phyloP scores from a whole-genome alignment of 208 protist genomes.

The Crithidia expoeki region DNA sequence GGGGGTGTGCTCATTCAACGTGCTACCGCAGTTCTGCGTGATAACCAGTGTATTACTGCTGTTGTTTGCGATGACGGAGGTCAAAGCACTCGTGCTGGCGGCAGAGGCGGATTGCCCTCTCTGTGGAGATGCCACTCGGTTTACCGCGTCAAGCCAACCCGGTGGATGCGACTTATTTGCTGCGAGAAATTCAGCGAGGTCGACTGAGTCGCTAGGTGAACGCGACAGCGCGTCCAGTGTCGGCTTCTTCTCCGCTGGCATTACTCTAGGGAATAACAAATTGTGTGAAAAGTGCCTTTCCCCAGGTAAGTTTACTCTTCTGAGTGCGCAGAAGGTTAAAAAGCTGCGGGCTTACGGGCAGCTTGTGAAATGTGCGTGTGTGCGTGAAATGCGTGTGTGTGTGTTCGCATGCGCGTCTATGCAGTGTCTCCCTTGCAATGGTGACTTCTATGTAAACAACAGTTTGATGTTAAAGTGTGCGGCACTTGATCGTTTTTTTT shows the following conservation, averaged over 20 bases:
- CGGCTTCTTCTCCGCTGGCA: constrained; percentile 11
- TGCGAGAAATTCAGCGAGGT: constrained; percentile 14
- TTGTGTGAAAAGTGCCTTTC: too few species aligned
- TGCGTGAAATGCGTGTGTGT: too few species aligned
- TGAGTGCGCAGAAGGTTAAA: too few species aligned
- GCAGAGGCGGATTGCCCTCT: neutral
- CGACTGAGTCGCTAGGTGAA: constrained; percentile 36
- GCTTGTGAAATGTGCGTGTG: too few species aligned
- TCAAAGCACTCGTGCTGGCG: neutral
- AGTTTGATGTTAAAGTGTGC: too few species aligned
- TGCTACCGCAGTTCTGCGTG: constrained; percentile 9
- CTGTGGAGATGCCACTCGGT: neutral
- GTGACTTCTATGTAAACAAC: too few species aligned
- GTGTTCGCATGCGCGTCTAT: too few species aligned
- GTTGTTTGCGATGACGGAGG: neutral
- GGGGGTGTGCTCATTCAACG: constrained; percentile 15
- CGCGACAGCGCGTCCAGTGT: constrained; percentile 6
- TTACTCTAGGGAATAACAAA: neutral
- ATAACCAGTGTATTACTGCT: neutral
- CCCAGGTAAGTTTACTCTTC: too few species aligned
- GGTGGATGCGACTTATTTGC: constrained; percentile 1
- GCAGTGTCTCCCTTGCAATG: too few species aligned
- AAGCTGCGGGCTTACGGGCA: too few species aligned
- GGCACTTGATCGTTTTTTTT: too few species aligned
- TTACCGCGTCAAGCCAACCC: constrained; percentile 26